Base-by-base conservation (phyloP, 495 filamentous ascomycete species). In the Penicillium crystallinum region DNA sequence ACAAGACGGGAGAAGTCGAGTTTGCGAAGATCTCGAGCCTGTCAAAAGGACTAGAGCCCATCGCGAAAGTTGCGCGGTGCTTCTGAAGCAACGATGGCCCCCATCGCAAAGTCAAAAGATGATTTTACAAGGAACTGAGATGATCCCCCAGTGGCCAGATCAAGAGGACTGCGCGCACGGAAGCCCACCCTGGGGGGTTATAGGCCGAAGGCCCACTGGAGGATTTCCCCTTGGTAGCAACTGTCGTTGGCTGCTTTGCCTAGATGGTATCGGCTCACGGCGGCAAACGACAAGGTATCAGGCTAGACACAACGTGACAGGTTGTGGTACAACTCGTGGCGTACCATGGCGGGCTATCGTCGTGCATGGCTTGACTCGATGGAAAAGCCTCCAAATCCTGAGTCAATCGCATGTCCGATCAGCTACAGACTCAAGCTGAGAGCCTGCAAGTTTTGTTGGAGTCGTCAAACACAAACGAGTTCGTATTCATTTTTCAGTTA, bases 1-100 rank as follows among this genome's bases (percentile, higher is more conserved):
- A 59, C 33, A 53, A 42, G 34, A 42, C 40, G 40, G 40, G 40
- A 41, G 17, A 6, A 62, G 54, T 63, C 56, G 33, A 53, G 53
- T 55, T 52, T 54, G 40, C 23, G 10, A 25, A 47, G 49, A 44
- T 55, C 45, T 57, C 30, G 55, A 51, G 41, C 51, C 46, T 56
- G 55, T 56, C 46, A 54, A 45, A 45, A 49, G 17, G 34, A 43
- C 11, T 0, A 46, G 27, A 38, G 19, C 36, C 52, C 37, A 50
- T 21, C 41, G 29, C 47, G 35, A 53, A 60, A 42, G 44, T 54
- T 52, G 57, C 53, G 36, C 27, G 8, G 40, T 43, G n/a, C 40
- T 43, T 43, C 40, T 55, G 48, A 52, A 53, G 48, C 55, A 45
- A 40, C 39, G 33, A 27, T 30, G 33, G 33, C 36, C 45, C 53